Evolutionary conservation across 1,284 basidiomycete genomes (phyloP), one percentile per base, ranked within the genome.

Genomic region (Porodaedalea pini): DNA sequence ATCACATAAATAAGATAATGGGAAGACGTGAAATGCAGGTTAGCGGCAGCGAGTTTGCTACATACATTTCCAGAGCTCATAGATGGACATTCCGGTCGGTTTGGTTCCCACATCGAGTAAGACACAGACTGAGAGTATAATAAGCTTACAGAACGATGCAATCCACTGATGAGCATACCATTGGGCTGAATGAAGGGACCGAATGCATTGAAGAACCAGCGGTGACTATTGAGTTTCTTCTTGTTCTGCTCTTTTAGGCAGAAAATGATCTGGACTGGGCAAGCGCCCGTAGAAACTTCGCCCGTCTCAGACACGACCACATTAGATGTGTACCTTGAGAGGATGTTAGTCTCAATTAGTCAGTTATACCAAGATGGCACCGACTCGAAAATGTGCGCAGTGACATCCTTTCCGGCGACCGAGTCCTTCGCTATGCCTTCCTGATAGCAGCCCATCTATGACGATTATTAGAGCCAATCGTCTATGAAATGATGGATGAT

Each of bases 131-230:
- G 54, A 7, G 13, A 41, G 32, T 17, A 25, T 56, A 53, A 48
- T 54, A 31, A 51, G 23, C 44, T 49, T 47, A 45, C 8, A 51
- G 23, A 17, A 40, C 29, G 32, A 31, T 56, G 32, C 3, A 19
- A 10, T 11, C 2, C 5, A 27, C 25, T 19, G 58, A 32, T 43
- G 19, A 21, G 65, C 75, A 50, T 54, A 86, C 87, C 86, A 64
- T 92, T 89, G 25, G 90, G 90, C 51, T 88, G 86, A 69, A 95
- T 80, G 54, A 96, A 79, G 25, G 92, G 88, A 13, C 92, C 92
- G 63, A 98, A 92, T 0, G 92, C 94, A 68, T 98, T 97, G 82
- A 98, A 98, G 74, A 98, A 94, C 95, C 95, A 98, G 43, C 95
- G 84, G 67, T 94, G 92, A 67, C 85, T 89, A 75, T 94, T 94